phyloP scores from a whole-genome alignment of 2,329 filamentous ascomycete species.

The Pezicula carpinea region DNA sequence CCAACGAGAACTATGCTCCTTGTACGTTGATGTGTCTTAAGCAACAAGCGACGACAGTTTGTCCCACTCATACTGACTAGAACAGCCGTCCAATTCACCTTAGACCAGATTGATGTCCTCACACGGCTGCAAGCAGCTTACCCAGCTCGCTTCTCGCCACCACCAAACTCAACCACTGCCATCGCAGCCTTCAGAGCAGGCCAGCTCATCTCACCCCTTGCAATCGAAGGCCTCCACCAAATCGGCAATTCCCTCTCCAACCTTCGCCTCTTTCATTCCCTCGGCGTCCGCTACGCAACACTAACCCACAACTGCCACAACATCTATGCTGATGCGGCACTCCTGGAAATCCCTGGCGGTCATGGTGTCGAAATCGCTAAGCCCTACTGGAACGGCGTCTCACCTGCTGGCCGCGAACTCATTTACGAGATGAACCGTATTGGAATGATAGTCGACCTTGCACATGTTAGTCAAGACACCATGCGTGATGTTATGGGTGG shows the following conservation, averaged over 20 bases:
- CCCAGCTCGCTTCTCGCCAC: conserved; percentile 64
- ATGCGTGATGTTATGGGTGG: conserved; percentile 78
- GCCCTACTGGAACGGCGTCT: conserved; percentile 69
- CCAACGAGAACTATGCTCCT: conserved; percentile 63
- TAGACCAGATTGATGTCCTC: conserved; percentile 73
- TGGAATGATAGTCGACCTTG: conserved; percentile 89
- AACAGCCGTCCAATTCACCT: conserved; percentile 58
- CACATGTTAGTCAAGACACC: conserved; percentile 74
- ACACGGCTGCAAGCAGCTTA: conserved; percentile 58
- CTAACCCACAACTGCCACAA: conserved; percentile 95
- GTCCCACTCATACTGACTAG: not conserved
- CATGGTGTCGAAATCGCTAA: conserved; percentile 30
- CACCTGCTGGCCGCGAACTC: conserved; percentile 60
- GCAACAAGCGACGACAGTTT: not conserved
- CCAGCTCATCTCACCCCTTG: conserved; percentile 71
- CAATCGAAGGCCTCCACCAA: conserved; percentile 86
- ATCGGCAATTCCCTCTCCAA: conserved; percentile 81
- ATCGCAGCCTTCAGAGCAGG: conserved; percentile 53
- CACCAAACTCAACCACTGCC: conserved; percentile 55
- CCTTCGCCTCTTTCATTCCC: conserved; percentile 67
- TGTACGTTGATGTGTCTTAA: conserved; percentile 41
- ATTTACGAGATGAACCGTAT: conserved; percentile 90
- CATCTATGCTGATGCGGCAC: conserved; percentile 77
- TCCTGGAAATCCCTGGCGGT: conserved; percentile 47
- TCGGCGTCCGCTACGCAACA: conserved; percentile 84